These are phyloP conservation scores for Vitellaria paradoxa DNA, from an alignment of 179 eudicot species.

Conservation along the genomic window DNA sequence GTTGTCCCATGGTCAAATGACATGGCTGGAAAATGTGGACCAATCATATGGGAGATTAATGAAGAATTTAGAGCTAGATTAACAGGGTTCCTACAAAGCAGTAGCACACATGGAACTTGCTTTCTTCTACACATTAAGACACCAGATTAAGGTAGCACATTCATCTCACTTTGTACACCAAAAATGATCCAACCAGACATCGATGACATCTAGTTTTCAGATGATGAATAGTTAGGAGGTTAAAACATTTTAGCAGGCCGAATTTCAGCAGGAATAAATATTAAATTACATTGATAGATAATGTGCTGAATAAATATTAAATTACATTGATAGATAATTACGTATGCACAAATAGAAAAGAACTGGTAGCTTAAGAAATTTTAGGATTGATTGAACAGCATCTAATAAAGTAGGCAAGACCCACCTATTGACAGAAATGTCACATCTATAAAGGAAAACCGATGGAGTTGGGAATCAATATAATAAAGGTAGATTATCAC, in stretches of 20 bases:
- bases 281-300: no score
- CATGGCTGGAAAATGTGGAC: no score
- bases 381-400: not conserved
- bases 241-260: not conserved
- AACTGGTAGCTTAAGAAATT: not conserved
- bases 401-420: not conserved
- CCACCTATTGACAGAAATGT: no score
- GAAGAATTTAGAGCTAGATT: not conserved
- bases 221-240: not conserved
- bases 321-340: no score
- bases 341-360: not conserved
- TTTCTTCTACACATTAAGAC: not conserved
- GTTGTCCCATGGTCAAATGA: not conserved
- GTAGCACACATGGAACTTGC: not conserved
- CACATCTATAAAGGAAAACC: not conserved
- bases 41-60: no score
- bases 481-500: not conserved
- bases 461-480: not conserved
- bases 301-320: no score
- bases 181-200: not conserved
- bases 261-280: not conserved
- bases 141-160: not conserved
- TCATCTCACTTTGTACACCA: not conserved
- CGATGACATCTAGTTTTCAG: not conserved
- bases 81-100: not conserved